Conservation (phyloP, 2,329 filamentous ascomycete species). For the Colletotrichum theobromicola region DNA sequence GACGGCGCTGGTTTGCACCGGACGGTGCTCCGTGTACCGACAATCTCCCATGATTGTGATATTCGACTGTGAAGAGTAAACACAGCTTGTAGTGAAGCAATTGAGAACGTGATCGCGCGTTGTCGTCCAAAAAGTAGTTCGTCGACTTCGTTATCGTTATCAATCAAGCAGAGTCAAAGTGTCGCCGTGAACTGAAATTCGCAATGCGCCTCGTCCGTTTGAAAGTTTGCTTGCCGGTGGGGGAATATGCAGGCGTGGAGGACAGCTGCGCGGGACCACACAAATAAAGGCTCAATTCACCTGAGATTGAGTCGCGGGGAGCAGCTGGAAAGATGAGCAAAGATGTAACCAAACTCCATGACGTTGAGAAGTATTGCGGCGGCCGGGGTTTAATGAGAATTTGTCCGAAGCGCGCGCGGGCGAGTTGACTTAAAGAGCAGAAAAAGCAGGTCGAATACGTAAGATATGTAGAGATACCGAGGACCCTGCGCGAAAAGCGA, state of each 20-base stretch:
- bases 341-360: constrained; percentile 5
- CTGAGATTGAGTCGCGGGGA: constrained; percentile 6
- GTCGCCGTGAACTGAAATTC: neutral
- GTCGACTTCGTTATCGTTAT: constrained; percentile 3
- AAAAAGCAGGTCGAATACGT: constrained; percentile 19
- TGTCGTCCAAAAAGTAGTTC: neutral
- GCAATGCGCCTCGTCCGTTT: neutral
- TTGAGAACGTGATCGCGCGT: neutral
- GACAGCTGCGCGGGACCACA: neutral
- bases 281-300: neutral
- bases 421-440: neutral
- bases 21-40: constrained; percentile 36
- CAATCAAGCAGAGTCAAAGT: neutral
- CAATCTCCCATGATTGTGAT: constrained; percentile 17
- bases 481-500: constrained; percentile 17
- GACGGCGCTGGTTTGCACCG: constrained; percentile 57
- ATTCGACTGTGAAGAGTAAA: neutral
- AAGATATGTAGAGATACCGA: constrained; percentile 17
- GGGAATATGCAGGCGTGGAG: neutral
- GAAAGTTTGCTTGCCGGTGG: neutral
- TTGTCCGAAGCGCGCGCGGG: constrained; percentile 17
- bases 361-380: constrained; percentile 12
- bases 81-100: neutral
- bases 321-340: neutral
- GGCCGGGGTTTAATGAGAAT: neutral